A percentile compares a stretch with the other conserved stretches of the same genome.
Evolutionary conservation across 495 filamentous ascomycete species (phyloP).

Genomic region (Talaromyces thailandensis): DNA sequence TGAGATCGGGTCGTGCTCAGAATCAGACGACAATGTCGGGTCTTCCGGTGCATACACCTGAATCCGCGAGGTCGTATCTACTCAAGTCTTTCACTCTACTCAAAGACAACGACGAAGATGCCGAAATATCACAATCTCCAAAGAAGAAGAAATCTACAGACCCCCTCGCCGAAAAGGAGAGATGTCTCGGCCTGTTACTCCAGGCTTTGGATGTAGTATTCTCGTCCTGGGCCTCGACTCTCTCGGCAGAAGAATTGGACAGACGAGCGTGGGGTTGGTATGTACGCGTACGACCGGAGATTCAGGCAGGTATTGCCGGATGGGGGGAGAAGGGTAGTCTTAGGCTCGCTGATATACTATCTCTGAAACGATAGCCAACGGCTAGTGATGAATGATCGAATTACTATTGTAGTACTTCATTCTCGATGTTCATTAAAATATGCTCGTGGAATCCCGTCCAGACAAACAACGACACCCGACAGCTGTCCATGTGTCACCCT

Average conservation of each 20-base stretch:
- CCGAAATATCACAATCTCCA: neutral
- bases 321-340: slow-evolving; percentile 76
- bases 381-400: neutral
- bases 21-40: slow-evolving; percentile 23
- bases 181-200: slow-evolving; percentile 57
- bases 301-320: slow-evolving; percentile 60
- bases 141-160: slow-evolving; percentile 11
- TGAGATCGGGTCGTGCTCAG: slow-evolving; percentile 8
- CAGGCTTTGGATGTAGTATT: slow-evolving; percentile 60
- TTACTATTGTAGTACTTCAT: slow-evolving; percentile 24
- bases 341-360: slow-evolving; percentile 55
- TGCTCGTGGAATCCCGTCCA: neutral
- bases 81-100: slow-evolving; percentile 12
- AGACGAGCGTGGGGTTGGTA: slow-evolving; percentile 75
- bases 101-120: neutral
- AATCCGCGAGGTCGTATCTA: slow-evolving; percentile 41
- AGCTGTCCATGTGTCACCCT: neutral
- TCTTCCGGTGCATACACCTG: slow-evolving; percentile 59
- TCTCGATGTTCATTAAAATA: neutral
- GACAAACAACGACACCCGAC: neutral
- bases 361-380: slow-evolving; percentile 21
- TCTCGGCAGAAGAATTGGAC: slow-evolving; percentile 57
- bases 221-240: slow-evolving; percentile 53
- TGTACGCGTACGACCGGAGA: slow-evolving; percentile 59
- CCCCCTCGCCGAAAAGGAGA: slow-evolving; percentile 45